Conservation (phyloP, 2,329 filamentous ascomycete genomes). For the Aspergillus thermomutatus region DNA sequence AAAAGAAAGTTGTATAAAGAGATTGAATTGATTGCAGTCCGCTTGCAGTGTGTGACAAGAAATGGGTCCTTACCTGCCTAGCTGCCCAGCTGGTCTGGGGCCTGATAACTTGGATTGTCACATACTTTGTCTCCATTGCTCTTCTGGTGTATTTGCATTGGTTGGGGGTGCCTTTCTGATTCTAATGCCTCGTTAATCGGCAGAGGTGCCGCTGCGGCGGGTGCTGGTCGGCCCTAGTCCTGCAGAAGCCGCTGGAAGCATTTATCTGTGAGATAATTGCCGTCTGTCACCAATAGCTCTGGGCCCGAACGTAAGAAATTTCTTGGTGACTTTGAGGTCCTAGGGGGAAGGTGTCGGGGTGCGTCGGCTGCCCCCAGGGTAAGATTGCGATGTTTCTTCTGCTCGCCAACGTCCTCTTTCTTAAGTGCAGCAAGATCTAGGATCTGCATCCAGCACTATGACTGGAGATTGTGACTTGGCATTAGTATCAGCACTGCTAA, state of each 20-base stretch:
- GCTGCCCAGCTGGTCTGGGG: too few relatives aligned
- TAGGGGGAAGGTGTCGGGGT: neutral
- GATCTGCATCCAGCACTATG: conserved; percentile 13
- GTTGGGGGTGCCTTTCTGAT: conserved; percentile 1
- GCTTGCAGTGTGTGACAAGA: too few relatives aligned
- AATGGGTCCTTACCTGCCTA: too few relatives aligned
- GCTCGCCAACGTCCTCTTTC: too few relatives aligned
- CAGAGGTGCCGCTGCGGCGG: neutral
- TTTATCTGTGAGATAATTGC: conserved; percentile 26
- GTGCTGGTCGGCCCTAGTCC: conserved; percentile 2
- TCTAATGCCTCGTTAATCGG: neutral
- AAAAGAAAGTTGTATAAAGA: too few relatives aligned
- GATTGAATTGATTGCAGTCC: too few relatives aligned
- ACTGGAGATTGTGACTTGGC: neutral
- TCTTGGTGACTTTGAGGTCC: neutral
- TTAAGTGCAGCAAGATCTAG: too few relatives aligned
- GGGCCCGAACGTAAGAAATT: conserved; percentile 4
- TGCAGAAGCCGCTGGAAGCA: conserved; percentile 16
- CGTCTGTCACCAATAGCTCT: conserved; percentile 8
- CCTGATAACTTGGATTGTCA: too few relatives aligned
- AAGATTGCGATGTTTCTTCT: too few relatives aligned
- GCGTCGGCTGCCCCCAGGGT: neutral
- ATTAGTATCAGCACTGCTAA: conserved; percentile 21
- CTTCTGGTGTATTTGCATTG: too few relatives aligned
- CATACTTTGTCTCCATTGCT: too few relatives aligned